Base-by-base conservation (phyloP, 441 rosid genomes). In the Adansonia gregorii region DNA sequence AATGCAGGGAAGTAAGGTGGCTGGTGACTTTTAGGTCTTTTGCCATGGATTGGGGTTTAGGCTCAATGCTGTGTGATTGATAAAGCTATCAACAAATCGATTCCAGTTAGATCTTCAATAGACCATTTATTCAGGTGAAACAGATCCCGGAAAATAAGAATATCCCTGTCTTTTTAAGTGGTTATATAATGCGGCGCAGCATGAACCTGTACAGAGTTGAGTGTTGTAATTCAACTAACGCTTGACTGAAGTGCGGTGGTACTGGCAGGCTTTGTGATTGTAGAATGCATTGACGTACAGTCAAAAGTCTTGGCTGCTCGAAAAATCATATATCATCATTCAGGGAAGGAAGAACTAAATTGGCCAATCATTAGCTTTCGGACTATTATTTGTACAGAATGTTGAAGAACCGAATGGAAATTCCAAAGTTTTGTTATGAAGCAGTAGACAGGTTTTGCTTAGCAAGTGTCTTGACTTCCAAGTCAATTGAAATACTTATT, bases 311-410 rank as follows among this genome's bases (percentile, higher is more conserved):
- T 39, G 72, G 81, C 63, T 55, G 71, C 67, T 1, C 35, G 35
- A 66, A 79, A 80, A 75, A 79, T 52, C 68, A 80, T 86, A 78
- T 56, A 83, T 78, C 78, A 72, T 78, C 77, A 70, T 76, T 72
- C 64, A 76, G 77, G 65, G 69, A 5, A 82, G 78, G 73, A 27
- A 67, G 72, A 55, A 56, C 48, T 22, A 5, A 74, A 54, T 76
- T 73, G 71, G 73, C 64, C 8, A 65, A 59, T 78, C 39, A 49
- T 77, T 75, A 71, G 77, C 70, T 54, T 83, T 65, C 45, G 67
- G 76, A 45, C 82, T 67, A 22, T 67, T 72, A 73, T 78, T 80
- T 86, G 73, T 48, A 56, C 63, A 84, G 78, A 88, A 79, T 78
- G 61, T 73, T 82, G 85, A 70, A 17, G 78, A 81, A 81, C 48